Evolutionary conservation across 768 basidiomycete species (phyloP), one percentile per base, ranked within the genome.

Genomic region (Lactarius trivialis): DNA sequence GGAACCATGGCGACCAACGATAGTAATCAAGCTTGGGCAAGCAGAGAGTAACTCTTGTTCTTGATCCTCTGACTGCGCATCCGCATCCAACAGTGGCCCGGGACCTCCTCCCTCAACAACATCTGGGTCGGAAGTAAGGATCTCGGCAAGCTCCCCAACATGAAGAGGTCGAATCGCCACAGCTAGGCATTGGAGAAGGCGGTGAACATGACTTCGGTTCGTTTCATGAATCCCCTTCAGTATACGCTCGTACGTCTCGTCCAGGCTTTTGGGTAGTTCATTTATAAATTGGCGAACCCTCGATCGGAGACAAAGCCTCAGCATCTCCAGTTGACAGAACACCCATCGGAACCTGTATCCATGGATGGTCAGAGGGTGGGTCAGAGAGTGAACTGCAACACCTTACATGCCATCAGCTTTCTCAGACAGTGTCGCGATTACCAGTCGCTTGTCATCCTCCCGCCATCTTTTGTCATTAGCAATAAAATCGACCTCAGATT

Each of bases 1-100:
- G 9, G 41, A 43, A 21, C 3, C 0, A 9, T 2, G 0, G n/a
- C 9, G 4, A 1, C 0, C 3, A 4, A 43, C 41, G 4, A 43
- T 43, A n/a, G 41, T 43, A 12, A 43, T 43, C n/a, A 43, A 21
- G 4, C 9, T 43, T 3, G 41, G 41, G 21, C 41, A 43, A 8
- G n/a, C 41, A n/a, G n/a, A n/a, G n/a, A n/a, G n/a, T n/a, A n/a
- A n/a, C n/a, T n/a, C n/a, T n/a, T n/a, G n/a, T n/a, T 41, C 39
- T 41, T 41, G 39, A 41, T 41, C 39, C 3, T 41, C 39, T 1
- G 39, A 41, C 19, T 19, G 0, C 39, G 1, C 8, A n/a, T 41
- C 39, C 19, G 8, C 4, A 41, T 41, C 39, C 2, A 41, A 8
- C 19, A 19, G 19, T 19, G 19, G 39, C n/a, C n/a, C n/a, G n/a